phyloP scores from a whole-genome alignment of 352 stramenopile genomes.

The Phytopythium oedochilum region DNA sequence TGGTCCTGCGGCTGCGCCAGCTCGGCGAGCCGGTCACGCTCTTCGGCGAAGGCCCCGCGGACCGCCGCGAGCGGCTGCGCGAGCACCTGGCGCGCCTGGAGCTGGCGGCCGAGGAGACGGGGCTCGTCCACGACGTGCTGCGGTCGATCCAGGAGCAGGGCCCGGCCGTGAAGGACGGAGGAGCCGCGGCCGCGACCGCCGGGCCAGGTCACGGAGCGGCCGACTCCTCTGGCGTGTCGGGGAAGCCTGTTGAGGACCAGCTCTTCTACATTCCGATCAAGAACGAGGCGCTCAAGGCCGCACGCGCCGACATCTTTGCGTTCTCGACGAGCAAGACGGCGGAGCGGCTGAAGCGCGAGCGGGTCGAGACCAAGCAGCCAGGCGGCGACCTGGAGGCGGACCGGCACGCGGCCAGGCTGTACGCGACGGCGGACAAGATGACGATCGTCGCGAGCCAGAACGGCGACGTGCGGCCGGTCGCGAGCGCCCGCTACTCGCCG shows the following conservation, averaged over 20 bases:
- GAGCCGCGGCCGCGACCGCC: slow-evolving; percentile 3
- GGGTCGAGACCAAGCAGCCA: slow-evolving; percentile 24
- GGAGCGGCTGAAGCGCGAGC: slow-evolving; percentile 54
- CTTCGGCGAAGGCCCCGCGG: slow-evolving; percentile 94
- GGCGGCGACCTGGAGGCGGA: slow-evolving; percentile 39
- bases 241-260: slow-evolving; percentile 49
- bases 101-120: slow-evolving; percentile 64
- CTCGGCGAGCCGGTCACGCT: slow-evolving; percentile 92
- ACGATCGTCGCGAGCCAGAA: slow-evolving; percentile 93
- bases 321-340: slow-evolving; percentile 68
- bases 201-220: neutral
- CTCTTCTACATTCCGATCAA: slow-evolving; percentile 84
- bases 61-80: slow-evolving; percentile 92
- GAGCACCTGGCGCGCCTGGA: slow-evolving; percentile 84
- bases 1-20: slow-evolving; percentile 86
- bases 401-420: slow-evolving; percentile 71
- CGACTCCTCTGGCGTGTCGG: neutral
- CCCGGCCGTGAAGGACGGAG: neutral
- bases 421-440: slow-evolving; percentile 70
- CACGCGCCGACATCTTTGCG: slow-evolving; percentile 70
- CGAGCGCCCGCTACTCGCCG: slow-evolving; percentile 56
- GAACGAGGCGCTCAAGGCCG: slow-evolving; percentile 79
- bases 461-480: slow-evolving; percentile 89
- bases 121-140: slow-evolving; percentile 54
- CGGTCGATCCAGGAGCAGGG: slow-evolving; percentile 43